Conservation (phyloP, 2,329 filamentous ascomycete genomes). For the Cladosporium phlei region DNA sequence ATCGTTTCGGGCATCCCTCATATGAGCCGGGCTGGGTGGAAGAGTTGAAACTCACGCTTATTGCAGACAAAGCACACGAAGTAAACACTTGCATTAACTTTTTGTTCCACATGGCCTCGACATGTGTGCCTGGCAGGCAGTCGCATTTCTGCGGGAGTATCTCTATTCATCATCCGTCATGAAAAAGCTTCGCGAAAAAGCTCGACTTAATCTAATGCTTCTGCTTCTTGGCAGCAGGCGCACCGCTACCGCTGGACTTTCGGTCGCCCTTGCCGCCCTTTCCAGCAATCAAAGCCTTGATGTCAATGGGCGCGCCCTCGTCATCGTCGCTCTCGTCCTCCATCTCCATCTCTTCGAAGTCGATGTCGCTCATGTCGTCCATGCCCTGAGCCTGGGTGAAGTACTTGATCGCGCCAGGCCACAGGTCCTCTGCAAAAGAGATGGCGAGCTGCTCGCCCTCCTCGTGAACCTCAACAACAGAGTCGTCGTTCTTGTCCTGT, state of each 20-base stretch:
- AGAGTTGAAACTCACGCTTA: too few relatives aligned
- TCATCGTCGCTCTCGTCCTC: conserved; percentile 51
- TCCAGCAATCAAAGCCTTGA: conserved; percentile 42
- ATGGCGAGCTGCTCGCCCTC: conserved; percentile 78
- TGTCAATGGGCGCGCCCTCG: conserved; percentile 47
- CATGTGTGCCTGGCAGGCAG: too few relatives aligned
- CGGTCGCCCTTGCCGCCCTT: conserved; percentile 39
- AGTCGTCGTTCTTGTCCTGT: conserved; percentile 57
- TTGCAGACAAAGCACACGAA: too few relatives aligned
- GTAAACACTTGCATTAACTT: too few relatives aligned
- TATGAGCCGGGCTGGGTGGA: too few relatives aligned
- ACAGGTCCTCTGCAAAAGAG: conserved; percentile 79
- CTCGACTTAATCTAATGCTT: too few relatives aligned
- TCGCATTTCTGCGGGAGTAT: too few relatives aligned
- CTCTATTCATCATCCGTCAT: too few relatives aligned
- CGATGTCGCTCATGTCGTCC: conserved; percentile 61
- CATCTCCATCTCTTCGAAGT: conserved; percentile 58
- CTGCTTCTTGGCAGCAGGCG: conserved; percentile 36
- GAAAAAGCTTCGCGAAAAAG: too few relatives aligned
- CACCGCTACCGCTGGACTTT: conserved; percentile 31
- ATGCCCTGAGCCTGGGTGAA: conserved; percentile 72
- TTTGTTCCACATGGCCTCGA: too few relatives aligned
- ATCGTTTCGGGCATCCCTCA: too few relatives aligned
- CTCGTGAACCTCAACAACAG: conserved; percentile 80
- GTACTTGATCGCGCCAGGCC: conserved; percentile 82